Evolutionary conservation across 805 yeast genomes (phyloP).

Genomic region (Lipomyces oligophaga): DNA sequence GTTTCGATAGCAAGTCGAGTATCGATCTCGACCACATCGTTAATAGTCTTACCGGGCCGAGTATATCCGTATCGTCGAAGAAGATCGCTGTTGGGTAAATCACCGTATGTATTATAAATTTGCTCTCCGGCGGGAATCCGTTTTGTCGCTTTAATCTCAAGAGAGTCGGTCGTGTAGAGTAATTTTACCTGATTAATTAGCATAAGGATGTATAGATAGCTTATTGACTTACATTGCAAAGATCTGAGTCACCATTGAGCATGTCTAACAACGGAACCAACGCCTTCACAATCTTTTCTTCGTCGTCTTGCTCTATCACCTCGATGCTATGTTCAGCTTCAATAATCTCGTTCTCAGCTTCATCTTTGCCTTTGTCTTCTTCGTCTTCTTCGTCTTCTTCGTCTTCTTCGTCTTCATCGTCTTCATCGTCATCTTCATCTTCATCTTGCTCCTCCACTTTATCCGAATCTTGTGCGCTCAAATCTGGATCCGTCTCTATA

Average conservation of each 20-base stretch:
- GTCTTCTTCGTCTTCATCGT: slow-evolving; percentile 34
- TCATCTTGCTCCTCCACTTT: slow-evolving; percentile 35
- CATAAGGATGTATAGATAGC: neutral
- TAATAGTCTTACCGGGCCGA: slow-evolving; percentile 37
- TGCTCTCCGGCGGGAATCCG: slow-evolving; percentile 65
- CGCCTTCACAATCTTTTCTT: slow-evolving; percentile 51
- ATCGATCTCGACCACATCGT: slow-evolving; percentile 77
- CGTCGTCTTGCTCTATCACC: slow-evolving; percentile 38
- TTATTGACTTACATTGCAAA: slow-evolving; percentile 61
- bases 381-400: slow-evolving; percentile 24
- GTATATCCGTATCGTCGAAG: slow-evolving; percentile 89
- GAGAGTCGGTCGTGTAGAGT: slow-evolving; percentile 34
- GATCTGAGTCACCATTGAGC: slow-evolving; percentile 75
- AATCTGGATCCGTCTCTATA: slow-evolving; percentile 44
- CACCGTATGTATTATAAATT: slow-evolving; percentile 83
- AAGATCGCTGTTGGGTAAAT: slow-evolving; percentile 85
- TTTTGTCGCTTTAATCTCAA: slow-evolving; percentile 70
- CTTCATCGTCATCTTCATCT: slow-evolving; percentile 18
- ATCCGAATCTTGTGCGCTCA: slow-evolving; percentile 35
- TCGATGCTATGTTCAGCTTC: slow-evolving; percentile 23
- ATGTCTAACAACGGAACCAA: slow-evolving; percentile 95
- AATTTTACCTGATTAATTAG: slow-evolving; percentile 33
- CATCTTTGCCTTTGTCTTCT: slow-evolving; percentile 24
- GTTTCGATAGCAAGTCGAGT: slow-evolving; percentile 41
- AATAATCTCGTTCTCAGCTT: slow-evolving; percentile 31